Percentiles rank a stretch among this genome's conserved stretches.
These are phyloP conservation scores for Coniochaeta sp. DNA, from an alignment of 2,329 filamentous ascomycete genomes.

Conservation along the genomic window DNA sequence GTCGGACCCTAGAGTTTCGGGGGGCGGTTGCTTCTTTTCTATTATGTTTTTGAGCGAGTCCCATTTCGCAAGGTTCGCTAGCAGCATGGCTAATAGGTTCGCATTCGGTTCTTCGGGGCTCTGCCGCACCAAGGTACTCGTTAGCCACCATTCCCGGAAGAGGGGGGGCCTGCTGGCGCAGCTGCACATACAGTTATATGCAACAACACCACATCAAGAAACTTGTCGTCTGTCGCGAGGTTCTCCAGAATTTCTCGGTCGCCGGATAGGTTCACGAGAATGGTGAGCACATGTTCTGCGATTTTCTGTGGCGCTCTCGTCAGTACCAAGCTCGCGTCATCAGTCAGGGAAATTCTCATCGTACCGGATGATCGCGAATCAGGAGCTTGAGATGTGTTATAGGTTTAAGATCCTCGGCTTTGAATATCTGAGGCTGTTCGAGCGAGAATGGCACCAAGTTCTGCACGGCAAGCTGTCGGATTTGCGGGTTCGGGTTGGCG, in stretches of 20 bases:
- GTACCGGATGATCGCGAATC: slow-evolving; percentile 73
- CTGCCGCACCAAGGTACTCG: slow-evolving; percentile 8
- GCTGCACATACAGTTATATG: slow-evolving; percentile 61
- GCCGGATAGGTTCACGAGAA: slow-evolving; percentile 78
- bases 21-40: slow-evolving; percentile 58
- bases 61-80: slow-evolving; percentile 85
- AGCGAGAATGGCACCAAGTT: slow-evolving; percentile 79
- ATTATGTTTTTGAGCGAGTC: slow-evolving; percentile 65
- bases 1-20: slow-evolving; percentile 64
- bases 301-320: slow-evolving; percentile 53
- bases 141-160: not conserved
- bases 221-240: slow-evolving; percentile 71
- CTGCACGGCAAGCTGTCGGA: slow-evolving; percentile 78
- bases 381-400: slow-evolving; percentile 83
- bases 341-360: slow-evolving; percentile 14
- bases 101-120: slow-evolving; percentile 71
- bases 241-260: slow-evolving; percentile 68
- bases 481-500: slow-evolving; percentile 83
- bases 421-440: slow-evolving; percentile 73
- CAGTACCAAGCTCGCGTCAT: slow-evolving; percentile 1
- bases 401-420: slow-evolving; percentile 67
- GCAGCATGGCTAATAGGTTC: slow-evolving; percentile 80
- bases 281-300: slow-evolving; percentile 84
- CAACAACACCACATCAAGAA: slow-evolving; percentile 65
- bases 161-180: not conserved